These are phyloP conservation scores for Pestalotiopsis sp. DNA, from an alignment of 2,329 filamentous ascomycete genomes.

Conservation along the genomic window DNA sequence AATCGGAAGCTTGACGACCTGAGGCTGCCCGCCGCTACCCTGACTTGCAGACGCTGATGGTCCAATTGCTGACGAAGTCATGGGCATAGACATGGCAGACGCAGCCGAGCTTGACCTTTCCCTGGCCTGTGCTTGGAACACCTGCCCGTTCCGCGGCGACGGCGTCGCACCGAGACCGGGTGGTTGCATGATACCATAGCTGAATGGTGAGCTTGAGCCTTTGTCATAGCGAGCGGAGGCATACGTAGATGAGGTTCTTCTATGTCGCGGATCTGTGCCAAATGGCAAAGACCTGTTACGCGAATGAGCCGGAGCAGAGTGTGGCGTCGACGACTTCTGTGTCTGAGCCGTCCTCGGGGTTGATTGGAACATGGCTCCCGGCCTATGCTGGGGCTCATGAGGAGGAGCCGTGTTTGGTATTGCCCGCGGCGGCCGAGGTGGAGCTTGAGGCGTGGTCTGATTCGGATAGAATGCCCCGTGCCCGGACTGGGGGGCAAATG, in stretches of 20 bases:
- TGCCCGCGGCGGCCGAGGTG: constrained; percentile 14
- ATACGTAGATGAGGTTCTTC: constrained; percentile 35
- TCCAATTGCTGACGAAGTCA: constrained; percentile 38
- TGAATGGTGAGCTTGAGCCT: constrained; percentile 34
- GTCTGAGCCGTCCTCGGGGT: constrained; percentile 7
- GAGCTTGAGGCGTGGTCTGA: constrained; percentile 10
- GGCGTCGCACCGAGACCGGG: constrained; percentile 34
- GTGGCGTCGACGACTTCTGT: constrained; percentile 3
- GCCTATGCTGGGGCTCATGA: background rate
- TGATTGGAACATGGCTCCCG: background rate
- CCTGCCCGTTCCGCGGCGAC: constrained; percentile 34
- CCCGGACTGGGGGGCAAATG: constrained; percentile 8
- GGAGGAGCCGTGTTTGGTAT: constrained; percentile 6
- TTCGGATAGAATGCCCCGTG: constrained; percentile 13
- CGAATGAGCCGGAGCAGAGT: constrained; percentile 22
- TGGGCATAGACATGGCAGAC: constrained; percentile 35
- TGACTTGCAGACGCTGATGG: constrained; percentile 35
- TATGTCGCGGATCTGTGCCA: constrained; percentile 33
- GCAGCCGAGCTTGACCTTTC: constrained; percentile 33
- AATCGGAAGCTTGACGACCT: constrained; percentile 22
- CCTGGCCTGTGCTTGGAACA: constrained; percentile 36
- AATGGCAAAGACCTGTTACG: constrained; percentile 30
- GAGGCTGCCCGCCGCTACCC: constrained; percentile 27
- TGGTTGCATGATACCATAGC: constrained; percentile 34
- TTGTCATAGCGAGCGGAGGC: constrained; percentile 31